phyloP scores from a whole-genome alignment of 345 rosid genomes.

The Moricandia moricandioides region DNA sequence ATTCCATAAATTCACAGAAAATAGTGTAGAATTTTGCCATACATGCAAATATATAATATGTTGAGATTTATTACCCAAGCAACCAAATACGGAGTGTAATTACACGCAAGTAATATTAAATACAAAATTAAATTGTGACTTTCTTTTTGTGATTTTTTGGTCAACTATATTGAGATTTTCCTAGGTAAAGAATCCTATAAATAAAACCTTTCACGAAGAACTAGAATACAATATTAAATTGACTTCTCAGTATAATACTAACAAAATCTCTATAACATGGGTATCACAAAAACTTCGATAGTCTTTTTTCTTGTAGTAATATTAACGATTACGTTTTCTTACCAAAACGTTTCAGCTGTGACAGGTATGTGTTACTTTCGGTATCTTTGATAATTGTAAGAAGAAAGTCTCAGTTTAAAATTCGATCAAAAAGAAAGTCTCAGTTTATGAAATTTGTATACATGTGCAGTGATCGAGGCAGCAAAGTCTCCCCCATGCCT shows the following conservation, averaged over 20 bases:
- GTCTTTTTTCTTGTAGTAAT: too few relatives aligned
- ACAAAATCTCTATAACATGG: neutral
- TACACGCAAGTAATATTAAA: neutral
- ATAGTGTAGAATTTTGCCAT: neutral
- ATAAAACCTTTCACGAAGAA: neutral
- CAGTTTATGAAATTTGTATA: too few relatives aligned
- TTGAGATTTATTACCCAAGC: neutral
- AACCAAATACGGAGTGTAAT: neutral
- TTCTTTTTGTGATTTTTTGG: neutral
- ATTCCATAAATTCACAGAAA: too few relatives aligned
- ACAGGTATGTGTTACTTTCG: too few relatives aligned
- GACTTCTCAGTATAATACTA: neutral
- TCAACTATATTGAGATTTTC: neutral
- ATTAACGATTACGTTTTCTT: too few relatives aligned
- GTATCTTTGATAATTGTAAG: too few relatives aligned
- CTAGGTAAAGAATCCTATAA: neutral
- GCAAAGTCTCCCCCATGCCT: too few relatives aligned
- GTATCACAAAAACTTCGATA: neutral
- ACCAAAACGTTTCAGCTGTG: too few relatives aligned
- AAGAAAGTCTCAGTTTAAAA: too few relatives aligned
- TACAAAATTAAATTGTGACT: neutral
- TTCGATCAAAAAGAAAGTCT: too few relatives aligned
- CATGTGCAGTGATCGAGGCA: too few relatives aligned
- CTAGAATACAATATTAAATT: neutral
- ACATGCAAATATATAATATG: neutral